Evolutionary conservation across 768 basidiomycete species (phyloP), one percentile per base, ranked within the genome.

Genomic region (Amanita pseudoporphyria): DNA sequence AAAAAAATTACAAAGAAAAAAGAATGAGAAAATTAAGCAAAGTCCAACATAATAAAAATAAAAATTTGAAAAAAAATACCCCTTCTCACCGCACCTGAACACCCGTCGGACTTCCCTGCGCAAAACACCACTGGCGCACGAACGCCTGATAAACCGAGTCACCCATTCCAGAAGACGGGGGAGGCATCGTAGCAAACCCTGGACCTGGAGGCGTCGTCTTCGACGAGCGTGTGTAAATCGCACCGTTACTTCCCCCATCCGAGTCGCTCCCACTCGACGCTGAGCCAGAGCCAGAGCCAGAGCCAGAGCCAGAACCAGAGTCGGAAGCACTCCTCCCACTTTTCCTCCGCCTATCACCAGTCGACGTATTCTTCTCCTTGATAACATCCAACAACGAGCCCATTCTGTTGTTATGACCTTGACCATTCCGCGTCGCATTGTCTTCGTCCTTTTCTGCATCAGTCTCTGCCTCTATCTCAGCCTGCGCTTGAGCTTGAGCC

Each of bases 91-190:
- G 14, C 16, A 45, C 44, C 2, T 30, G 12, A 16, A 48, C 47
- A 10, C 35, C 38, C 16, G 39, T 33, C 18, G 45, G 36, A 3
- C 22, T 63, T n/a, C 62, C 66, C 55, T 74, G 71, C 6, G 79
- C 80, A 62, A 84, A 84, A 61, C 82, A 84, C 82, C 82, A 84
- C 59, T 81, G 76, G 48, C 67, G 57, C 44, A 84, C 74, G 52
- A 84, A 78, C 19, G 79, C 78, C 47, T 82, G 73, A 57, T 83
- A 83, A 13, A 69, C 53, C 9, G 64, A 62, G 16, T 68, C 71
- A 38, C 57, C 40, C 22, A 46, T 30, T 14, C 31, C 48, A 3
- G 37, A 21, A 21, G 12, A 9, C 6, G 31, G 33, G 6, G 22
- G 14, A 14, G 45, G 5, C 16, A n/a, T 5, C 3, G 22, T 21